Evolutionary conservation across 108 stramenopile species (phyloP).

Genomic region (Pseudonitzschia multiseries): DNA sequence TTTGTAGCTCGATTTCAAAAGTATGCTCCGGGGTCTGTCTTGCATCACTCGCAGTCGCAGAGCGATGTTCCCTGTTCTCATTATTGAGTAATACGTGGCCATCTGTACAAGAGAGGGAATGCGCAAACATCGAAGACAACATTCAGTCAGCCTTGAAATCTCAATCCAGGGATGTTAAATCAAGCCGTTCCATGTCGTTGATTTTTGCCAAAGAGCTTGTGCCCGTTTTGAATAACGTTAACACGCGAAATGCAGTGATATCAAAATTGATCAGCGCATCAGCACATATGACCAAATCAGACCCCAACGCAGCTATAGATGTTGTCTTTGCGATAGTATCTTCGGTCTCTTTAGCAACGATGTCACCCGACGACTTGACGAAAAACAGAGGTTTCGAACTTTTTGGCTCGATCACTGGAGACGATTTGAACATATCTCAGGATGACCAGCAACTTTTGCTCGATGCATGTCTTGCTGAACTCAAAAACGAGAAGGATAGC

Average conservation of each 20-base stretch:
- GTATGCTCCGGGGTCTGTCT: neutral
- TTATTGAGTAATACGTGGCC: slow-evolving; percentile 4
- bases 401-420: neutral
- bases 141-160: slow-evolving; percentile 19
- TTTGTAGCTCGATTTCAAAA: slow-evolving; percentile 6
- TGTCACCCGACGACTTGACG: slow-evolving; percentile 13
- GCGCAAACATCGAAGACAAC: neutral
- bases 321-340: slow-evolving; percentile 30
- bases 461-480: slow-evolving; percentile 7
- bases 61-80: neutral
- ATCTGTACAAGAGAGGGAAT: slow-evolving; percentile 4
- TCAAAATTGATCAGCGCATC: slow-evolving; percentile 49
- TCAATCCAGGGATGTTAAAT: slow-evolving; percentile 12
- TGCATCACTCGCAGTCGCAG: neutral
- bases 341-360: neutral
- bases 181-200: slow-evolving; percentile 4
- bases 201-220: slow-evolving; percentile 54
- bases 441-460: slow-evolving; percentile 3
- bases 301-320: slow-evolving; percentile 37
- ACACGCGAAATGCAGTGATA: slow-evolving; percentile 31
- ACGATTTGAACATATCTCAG: neutral
- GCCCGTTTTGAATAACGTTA: slow-evolving; percentile 40
- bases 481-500: slow-evolving; percentile 22
- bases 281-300: slow-evolving; percentile 23
- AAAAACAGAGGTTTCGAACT: neutral